Evolutionary conservation across 2,329 filamentous ascomycete genomes (phyloP).

Genomic region (Sarocladium kiliense): DNA sequence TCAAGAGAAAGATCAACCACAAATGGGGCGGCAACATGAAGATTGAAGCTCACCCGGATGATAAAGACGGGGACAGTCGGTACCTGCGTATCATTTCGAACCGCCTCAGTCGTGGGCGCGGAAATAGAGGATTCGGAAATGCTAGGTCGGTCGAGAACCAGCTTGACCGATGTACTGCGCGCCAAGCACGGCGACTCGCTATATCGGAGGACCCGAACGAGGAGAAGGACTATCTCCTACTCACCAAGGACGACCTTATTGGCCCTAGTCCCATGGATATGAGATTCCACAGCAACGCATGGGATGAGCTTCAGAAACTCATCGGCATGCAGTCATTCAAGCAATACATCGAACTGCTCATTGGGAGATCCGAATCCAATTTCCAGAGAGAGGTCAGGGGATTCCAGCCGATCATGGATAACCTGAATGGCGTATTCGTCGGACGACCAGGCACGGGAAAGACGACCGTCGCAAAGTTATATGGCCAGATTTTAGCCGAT

Average conservation of each 20-base stretch:
- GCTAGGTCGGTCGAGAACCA: constrained; percentile 63
- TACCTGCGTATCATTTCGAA: constrained; percentile 59
- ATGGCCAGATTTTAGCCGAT: constrained; percentile 62
- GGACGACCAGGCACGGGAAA: constrained; percentile 73
- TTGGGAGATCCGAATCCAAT: constrained; percentile 59
- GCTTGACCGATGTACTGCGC: constrained; percentile 45
- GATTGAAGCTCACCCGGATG: too few species aligned
- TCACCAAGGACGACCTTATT: constrained; percentile 65
- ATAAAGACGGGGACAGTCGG: constrained; percentile 55
- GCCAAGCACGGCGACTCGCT: constrained; percentile 53
- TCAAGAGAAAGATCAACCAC: constrained; percentile 47
- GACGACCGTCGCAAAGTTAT: constrained; percentile 69
- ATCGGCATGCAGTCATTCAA: constrained; percentile 61
- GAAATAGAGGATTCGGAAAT: constrained; percentile 66
- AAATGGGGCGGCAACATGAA: constrained; percentile 52
- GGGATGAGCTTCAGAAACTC: constrained; percentile 51
- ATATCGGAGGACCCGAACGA: constrained; percentile 29
- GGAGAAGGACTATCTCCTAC: constrained; percentile 49
- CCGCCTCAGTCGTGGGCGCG: constrained; percentile 57
- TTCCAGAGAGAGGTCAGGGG: constrained; percentile 62
- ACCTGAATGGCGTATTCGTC: constrained; percentile 64
- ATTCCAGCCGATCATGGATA: constrained; percentile 51
- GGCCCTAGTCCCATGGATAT: constrained; percentile 59
- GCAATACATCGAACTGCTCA: constrained; percentile 47
- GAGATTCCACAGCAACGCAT: constrained; percentile 47